Evolutionary conservation across 257 asterid species (phyloP), one percentile per base, ranked within the genome.

Genomic region (Solanum chmielewskii): DNA sequence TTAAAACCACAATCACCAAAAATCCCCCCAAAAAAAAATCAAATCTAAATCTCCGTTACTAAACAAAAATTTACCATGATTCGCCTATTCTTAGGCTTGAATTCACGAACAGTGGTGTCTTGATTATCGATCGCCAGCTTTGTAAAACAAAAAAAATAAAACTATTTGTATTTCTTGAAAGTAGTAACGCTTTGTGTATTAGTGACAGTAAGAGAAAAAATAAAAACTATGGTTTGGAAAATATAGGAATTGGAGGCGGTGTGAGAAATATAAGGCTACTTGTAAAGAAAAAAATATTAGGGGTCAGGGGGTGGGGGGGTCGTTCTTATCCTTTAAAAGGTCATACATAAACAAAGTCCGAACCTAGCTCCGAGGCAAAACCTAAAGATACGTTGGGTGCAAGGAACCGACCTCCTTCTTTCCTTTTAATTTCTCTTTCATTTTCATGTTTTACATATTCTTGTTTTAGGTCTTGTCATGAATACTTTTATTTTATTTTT

Each of bases 71-170:
- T 2, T 49, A 96, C 99, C 98, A 94, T 94, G 87, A 95, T 95
- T 83, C 96, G 93, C 90, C 96, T 91, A 91, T 89, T 94, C 35
- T 90, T 92, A 29, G 95, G 93, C 93, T 92, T 96, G 92, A 96
- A 91, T 85, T 96, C 98, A 85, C 93, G 93, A n/a, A 92, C 96
- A 33, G 83, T 84, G 37, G 92, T 85, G 87, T 93, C 95, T 80
- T 90, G 95, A 83, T 90, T 93, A 18, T 93, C 97, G 89, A 96
- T 96, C 94, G 98, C 98, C 98, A 96, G 96, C 92, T 93, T 93
- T 39, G 91, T 86, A 44, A 62, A 56, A 33, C 29, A 87, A 39
- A 86, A 86, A 83, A 41, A 52, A 31, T 31, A 87, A 77, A 90
- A 91, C 69, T 81, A 69, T 81, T 81, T 81, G 27, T 81, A 76